These are phyloP conservation scores for Fusarium fracticaudum DNA, from an alignment of 2,329 filamentous ascomycete species.

Conservation along the genomic window DNA sequence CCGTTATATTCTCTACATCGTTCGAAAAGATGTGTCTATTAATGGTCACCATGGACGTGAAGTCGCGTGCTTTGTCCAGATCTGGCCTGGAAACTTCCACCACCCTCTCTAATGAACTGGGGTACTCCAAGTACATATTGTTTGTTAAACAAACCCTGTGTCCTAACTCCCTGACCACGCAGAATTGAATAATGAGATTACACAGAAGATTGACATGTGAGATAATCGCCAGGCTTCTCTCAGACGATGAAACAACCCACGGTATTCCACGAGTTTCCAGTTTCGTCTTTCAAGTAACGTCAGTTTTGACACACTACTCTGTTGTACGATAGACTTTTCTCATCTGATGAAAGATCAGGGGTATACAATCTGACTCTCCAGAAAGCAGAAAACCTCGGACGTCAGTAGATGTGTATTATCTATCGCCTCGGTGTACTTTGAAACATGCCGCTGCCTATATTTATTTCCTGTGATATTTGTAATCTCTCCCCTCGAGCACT, in stretches of 20 bases:
- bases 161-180: neutral
- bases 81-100: neutral
- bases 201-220: neutral
- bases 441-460: neutral
- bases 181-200: neutral
- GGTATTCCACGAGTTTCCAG: neutral
- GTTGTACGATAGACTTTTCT: neutral
- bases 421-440: neutral
- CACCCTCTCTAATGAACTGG: neutral
- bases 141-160: neutral
- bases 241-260: neutral
- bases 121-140: neutral
- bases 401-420: neutral
- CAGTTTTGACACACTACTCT: neutral
- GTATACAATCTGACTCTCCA: neutral
- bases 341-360: neutral
- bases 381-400: neutral
- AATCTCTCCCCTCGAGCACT: slow-evolving; percentile 39
- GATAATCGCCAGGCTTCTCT: neutral
- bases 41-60: neutral
- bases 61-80: neutral
- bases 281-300: neutral
- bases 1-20: neutral
- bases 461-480: slow-evolving; percentile 8
- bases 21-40: neutral